A percentile compares a stretch with the other conserved stretches of the same genome.
phyloP scores from a whole-genome alignment of 208 protist species.

The Acanthamoeba lenticulata region DNA sequence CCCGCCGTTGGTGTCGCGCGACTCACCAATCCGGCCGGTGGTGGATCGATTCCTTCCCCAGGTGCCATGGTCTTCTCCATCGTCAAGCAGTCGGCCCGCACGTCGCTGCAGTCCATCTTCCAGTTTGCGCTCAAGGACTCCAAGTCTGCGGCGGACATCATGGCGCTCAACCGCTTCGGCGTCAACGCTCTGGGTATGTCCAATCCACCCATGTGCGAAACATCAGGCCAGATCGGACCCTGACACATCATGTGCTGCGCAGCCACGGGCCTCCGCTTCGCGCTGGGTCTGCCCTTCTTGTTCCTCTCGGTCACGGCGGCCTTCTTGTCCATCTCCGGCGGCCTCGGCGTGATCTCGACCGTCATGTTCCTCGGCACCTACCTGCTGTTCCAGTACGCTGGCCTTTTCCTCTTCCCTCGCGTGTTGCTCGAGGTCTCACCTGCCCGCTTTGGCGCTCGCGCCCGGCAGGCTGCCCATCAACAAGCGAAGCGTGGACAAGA shows the following conservation, averaged over 20 bases:
- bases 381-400: constrained; percentile 6
- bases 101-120: constrained; percentile 55
- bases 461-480: constrained; percentile 13
- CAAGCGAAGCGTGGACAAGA: neutral
- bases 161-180: constrained; percentile 59
- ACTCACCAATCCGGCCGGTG: neutral
- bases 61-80: constrained; percentile 57
- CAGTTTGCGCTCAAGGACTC: constrained; percentile 37
- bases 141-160: constrained; percentile 59
- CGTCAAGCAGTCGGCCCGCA: constrained; percentile 53
- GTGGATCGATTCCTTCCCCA: neutral
- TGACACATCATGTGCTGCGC: neutral
- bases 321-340: constrained; percentile 50
- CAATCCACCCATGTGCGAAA: too few species aligned
- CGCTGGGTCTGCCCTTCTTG: constrained; percentile 43
- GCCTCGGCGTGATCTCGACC: neutral
- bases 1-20: neutral
- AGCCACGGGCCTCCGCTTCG: constrained; percentile 59
- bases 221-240: neutral
- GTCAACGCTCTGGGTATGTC: constrained; percentile 62
- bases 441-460: neutral
- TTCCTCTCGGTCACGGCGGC: constrained; percentile 23
- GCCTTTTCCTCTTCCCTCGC: neutral
- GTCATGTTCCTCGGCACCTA: constrained; percentile 57
- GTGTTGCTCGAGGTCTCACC: neutral